Conservation (phyloP, 441 rosid genomes). For the Croton laevigatus region DNA sequence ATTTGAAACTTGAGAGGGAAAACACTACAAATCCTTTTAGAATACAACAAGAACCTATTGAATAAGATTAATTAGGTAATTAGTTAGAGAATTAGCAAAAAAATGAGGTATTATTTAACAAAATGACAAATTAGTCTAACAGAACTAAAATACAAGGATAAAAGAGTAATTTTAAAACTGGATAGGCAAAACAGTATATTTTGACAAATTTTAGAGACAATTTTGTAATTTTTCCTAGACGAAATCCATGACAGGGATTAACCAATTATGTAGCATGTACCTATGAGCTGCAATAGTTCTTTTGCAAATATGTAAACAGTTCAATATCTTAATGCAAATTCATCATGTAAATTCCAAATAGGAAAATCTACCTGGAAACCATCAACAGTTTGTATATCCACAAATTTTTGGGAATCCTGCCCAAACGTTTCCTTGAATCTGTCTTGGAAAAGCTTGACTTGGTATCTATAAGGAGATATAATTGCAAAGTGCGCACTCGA, state of each 20-base stretch:
- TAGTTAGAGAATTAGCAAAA: too few relatives aligned
- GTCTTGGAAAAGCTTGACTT: slow-evolving; percentile 81
- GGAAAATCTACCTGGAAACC: slow-evolving; percentile 78
- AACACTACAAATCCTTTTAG: too few relatives aligned
- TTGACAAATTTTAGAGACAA: too few relatives aligned
- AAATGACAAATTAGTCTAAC: too few relatives aligned
- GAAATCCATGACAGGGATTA: not conserved
- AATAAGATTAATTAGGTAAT: too few relatives aligned
- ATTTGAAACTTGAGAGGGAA: too few relatives aligned
- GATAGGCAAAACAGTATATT: too few relatives aligned
- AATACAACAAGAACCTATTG: too few relatives aligned
- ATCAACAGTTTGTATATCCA: slow-evolving; percentile 85
- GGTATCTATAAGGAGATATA: slow-evolving; percentile 83
- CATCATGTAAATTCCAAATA: not conserved
- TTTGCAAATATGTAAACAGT: not conserved
- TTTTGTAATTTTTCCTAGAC: too few relatives aligned
- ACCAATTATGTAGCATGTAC: not conserved
- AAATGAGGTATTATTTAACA: too few relatives aligned
- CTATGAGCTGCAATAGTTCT: not conserved
- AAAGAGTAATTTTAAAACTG: too few relatives aligned
- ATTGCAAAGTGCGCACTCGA: slow-evolving; percentile 88
- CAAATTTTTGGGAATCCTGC: slow-evolving; percentile 62
- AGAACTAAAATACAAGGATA: too few relatives aligned
- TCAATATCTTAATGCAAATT: not conserved
- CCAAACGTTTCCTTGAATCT: slow-evolving; percentile 72